phyloP scores from a whole-genome alignment of 2,329 filamentous ascomycete species.

The Juglanconis sp. region DNA sequence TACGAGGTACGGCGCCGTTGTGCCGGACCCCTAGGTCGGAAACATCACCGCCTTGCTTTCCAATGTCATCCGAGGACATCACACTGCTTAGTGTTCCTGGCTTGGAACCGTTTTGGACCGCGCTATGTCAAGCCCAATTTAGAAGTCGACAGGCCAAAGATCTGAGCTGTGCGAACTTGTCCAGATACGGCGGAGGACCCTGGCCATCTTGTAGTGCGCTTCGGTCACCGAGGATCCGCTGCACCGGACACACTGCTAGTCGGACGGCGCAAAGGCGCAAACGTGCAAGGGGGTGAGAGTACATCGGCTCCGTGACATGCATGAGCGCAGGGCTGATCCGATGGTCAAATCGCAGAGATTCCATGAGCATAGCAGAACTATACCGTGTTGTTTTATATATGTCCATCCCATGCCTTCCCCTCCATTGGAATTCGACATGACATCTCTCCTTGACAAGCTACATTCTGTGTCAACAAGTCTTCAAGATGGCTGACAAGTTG shows the following conservation, averaged over 20 bases:
- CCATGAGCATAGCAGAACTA: not conserved
- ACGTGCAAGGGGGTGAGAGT: constrained; percentile 23
- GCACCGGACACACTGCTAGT: constrained; percentile 32
- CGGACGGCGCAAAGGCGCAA: constrained; percentile 27
- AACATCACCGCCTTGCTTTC: not conserved
- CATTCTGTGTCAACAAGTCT: constrained; percentile 24
- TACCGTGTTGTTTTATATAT: constrained; percentile 12
- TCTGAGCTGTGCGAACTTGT: constrained; percentile 3
- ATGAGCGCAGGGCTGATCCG: constrained; percentile 5
- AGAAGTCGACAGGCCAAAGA: not conserved
- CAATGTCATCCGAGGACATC: not conserved
- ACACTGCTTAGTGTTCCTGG: constrained; percentile 1
- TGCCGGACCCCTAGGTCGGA: not conserved
- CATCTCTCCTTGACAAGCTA: constrained; percentile 1
- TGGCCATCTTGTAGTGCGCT: constrained; percentile 35
- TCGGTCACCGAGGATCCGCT: constrained; percentile 43
- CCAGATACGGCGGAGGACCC: constrained; percentile 35
- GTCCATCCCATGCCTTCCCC: not conserved
- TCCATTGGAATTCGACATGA: not conserved
- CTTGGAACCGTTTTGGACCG: constrained; percentile 8
- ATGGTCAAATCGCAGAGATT: not conserved
- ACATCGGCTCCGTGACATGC: constrained; percentile 19
- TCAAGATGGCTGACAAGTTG: constrained; percentile 45
- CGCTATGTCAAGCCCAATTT: not conserved
- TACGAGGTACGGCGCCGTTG: constrained; percentile 1